Conservation (phyloP, 177 flowering plant species). For the Vitis hybrid region DNA sequence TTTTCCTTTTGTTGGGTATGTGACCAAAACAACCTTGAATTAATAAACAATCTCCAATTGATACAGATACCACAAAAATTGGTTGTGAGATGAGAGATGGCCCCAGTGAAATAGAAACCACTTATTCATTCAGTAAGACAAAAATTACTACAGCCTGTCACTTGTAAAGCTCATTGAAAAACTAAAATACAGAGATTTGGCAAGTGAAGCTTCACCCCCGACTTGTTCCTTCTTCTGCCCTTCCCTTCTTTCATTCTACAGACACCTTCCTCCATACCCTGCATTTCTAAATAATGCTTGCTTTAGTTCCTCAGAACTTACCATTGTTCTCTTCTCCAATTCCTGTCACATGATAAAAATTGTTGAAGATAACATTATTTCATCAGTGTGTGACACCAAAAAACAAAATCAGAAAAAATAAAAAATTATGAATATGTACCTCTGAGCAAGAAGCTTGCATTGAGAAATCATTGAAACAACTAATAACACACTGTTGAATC, state of each 20-base stretch:
- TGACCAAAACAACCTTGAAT: background rate
- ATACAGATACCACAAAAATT: background rate
- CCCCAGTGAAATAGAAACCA: background rate
- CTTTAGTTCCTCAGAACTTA: slow-evolving; percentile 70
- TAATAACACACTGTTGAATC: slow-evolving; percentile 47
- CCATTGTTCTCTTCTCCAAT: slow-evolving; percentile 39
- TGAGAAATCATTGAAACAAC: slow-evolving; percentile 49
- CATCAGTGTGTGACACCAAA: background rate
- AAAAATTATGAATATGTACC: slow-evolving; percentile 17
- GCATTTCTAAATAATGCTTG: slow-evolving; percentile 79
- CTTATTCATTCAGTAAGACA: background rate
- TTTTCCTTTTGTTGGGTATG: background rate
- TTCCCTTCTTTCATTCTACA: slow-evolving; percentile 21
- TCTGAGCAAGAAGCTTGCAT: slow-evolving; percentile 52
- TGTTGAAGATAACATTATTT: background rate
- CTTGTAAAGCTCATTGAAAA: background rate
- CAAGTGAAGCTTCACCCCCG: background rate
- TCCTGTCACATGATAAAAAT: slow-evolving; percentile 38
- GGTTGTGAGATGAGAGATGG: background rate
- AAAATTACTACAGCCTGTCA: background rate
- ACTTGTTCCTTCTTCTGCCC: background rate
- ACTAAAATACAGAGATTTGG: no score
- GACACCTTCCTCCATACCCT: slow-evolving; percentile 86
- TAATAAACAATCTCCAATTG: background rate
- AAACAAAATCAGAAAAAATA: background rate